phyloP scores from a whole-genome alignment of 352 stramenopile genomes.

The Phytophthora fragariaefolia region DNA sequence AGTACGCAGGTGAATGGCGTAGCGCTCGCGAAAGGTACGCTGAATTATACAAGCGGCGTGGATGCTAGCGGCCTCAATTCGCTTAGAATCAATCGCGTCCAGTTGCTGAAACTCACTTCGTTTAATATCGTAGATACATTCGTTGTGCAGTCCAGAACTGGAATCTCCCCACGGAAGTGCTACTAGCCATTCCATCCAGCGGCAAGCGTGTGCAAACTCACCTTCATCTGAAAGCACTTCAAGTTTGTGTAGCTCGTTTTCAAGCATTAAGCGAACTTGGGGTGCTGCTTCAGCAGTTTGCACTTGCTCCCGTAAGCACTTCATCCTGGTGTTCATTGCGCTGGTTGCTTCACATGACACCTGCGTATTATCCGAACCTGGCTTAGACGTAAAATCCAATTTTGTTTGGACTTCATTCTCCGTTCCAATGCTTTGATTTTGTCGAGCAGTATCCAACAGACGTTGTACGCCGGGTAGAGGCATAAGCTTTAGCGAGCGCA shows the following conservation, averaged over 20 bases:
- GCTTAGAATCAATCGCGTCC: conserved; percentile 41
- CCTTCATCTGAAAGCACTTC: conserved; percentile 31
- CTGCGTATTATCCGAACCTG: background rate
- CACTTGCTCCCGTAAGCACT: conserved; percentile 35
- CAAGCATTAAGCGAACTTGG: conserved; percentile 40
- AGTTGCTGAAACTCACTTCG: conserved; percentile 51
- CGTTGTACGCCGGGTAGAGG: conserved; percentile 59
- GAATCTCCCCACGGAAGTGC: conserved; percentile 56
- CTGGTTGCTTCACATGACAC: background rate
- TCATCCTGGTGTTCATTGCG: conserved; percentile 18
- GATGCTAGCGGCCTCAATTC: background rate
- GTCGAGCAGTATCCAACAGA: conserved; percentile 46
- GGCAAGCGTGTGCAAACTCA: conserved; percentile 44
- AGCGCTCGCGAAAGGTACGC: conserved; percentile 44
- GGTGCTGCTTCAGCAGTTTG: conserved; percentile 24
- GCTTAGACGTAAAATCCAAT: background rate
- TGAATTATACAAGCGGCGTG: conserved; percentile 51
- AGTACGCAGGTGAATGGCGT: conserved; percentile 37
- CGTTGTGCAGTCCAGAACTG: conserved; percentile 29
- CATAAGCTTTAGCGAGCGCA: conserved; percentile 61
- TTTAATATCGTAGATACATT: conserved; percentile 28
- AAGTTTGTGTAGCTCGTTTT: conserved; percentile 61
- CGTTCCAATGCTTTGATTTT: background rate
- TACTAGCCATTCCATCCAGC: conserved; percentile 73
- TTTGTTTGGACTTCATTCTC: background rate